Percentiles rank a stretch among this genome's conserved stretches.
These are phyloP conservation scores for Podaxis mareebaensis DNA, from an alignment of 768 basidiomycete species.

Conservation along the genomic window DNA sequence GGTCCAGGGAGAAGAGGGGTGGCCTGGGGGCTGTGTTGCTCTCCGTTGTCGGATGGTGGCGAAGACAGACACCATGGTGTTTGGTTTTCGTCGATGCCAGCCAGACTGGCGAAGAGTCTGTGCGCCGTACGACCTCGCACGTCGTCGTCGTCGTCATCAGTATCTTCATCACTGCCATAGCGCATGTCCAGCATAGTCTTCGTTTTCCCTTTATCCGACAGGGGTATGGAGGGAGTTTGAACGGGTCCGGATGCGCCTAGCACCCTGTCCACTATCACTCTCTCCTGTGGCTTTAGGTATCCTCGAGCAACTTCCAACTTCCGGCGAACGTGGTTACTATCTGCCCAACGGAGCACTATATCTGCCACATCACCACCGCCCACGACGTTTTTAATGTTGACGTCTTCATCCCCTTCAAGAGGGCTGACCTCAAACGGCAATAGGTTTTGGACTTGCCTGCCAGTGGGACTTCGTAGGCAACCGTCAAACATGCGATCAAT, in stretches of 20 bases:
- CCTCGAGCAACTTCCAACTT: conserved; percentile 46
- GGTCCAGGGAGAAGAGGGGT: not conserved
- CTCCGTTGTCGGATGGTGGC: conserved; percentile 23
- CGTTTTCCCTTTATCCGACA: conserved; percentile 22
- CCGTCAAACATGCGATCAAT: conserved; percentile 69
- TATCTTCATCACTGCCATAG: conserved; percentile 30
- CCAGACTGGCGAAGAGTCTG: conserved; percentile 47
- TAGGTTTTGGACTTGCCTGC: conserved; percentile 9
- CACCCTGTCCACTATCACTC: conserved; percentile 34
- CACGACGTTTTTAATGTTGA: conserved; percentile 65
- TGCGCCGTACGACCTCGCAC: conserved; percentile 61
- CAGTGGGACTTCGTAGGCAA: conserved; percentile 39
- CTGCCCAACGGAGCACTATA: conserved; percentile 56
- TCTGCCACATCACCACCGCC: conserved; percentile 47
- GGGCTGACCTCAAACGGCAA: conserved; percentile 6
- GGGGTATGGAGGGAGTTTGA: not conserved
- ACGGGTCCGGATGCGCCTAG: conserved; percentile 19
- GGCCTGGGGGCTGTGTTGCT: conserved; percentile 12
- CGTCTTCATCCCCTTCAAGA: conserved; percentile 39
- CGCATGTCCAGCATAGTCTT: conserved; percentile 19
- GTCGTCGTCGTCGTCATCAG: conserved; percentile 40
- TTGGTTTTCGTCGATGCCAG: conserved; percentile 36
- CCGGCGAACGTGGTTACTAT: conserved; percentile 41
- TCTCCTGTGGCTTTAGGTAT: conserved; percentile 41
- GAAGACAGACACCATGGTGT: conserved; percentile 34